Base-by-base conservation (phyloP, 106 monocot genomes). In the Phalaenopsis equestris region DNA sequence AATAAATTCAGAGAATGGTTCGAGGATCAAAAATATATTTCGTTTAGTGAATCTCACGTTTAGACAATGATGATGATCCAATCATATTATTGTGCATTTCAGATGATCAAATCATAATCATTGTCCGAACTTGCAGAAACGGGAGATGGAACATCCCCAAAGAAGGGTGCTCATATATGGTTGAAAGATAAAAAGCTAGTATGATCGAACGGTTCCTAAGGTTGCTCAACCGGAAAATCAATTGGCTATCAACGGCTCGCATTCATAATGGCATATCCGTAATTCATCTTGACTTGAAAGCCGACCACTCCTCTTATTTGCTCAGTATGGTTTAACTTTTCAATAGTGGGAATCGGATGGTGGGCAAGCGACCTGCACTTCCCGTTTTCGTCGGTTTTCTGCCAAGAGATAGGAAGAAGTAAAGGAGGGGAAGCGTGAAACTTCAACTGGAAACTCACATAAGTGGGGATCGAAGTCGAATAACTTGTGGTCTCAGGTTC, bases 321-420 rank as follows among this genome's bases (percentile, higher is more conserved):
- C 61, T 61, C 6, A 18, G 61, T 61, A 4, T 21, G 21, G 5
- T 3, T 61, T 61, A 30, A 61, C 61, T 61, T 61, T 61, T 61
- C 64, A 65, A 30, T 30, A 30, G n/a, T 21, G 6, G 21, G 61
- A 21, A 70, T 38, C 14, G 70, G 64, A 21, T 21, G 23, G 30
- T 37, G 70, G 38, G 14, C 70, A 39, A 38, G 70, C 19, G 21
- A 21, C 8, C 21, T 61, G n/a, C n/a, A 61, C 14, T 70, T 70
- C 38, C 18, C 14, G 38, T 73, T 45, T 45, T n/a, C 15, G 21
- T 70, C 3, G 70, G 2, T 70, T 70, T 38, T 21, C 61, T 61
- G 70, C 38, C 14, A 70, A 38, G 68, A n/a, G 68, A 15, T 19
- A 11, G 74, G 74, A 74, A n/a, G 18, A 74, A 74, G 74, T n/a